Evolutionary conservation across 2,329 filamentous ascomycete genomes (phyloP), one percentile per base, ranked within the genome.

Genomic region (Coleophoma cylindrospora): DNA sequence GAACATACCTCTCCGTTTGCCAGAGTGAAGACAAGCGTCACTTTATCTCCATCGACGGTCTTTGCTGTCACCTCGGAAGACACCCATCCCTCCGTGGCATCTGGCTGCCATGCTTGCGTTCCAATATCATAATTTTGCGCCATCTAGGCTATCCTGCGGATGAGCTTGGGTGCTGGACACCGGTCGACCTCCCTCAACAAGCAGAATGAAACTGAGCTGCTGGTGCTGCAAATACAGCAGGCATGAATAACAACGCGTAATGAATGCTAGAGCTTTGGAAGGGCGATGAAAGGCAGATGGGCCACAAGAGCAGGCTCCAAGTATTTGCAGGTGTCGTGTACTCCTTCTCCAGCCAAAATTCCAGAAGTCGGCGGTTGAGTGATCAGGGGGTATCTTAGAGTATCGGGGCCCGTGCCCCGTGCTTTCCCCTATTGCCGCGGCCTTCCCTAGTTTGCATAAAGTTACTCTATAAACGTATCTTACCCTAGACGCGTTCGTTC

Each of bases 51-150:
- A 66, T 94, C 79, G 58, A 89, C 75, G 50, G 81, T 79, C 78
- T 94, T 96, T 72, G 88, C 86, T 68, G 87, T 79, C 62, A 99
- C 87, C 78, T 97, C 91, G 43, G 94, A 96, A 67, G 91, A 88
- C 70, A 99, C 84, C 92, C 94, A 99, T 74, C 94, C 94, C 73
- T 99, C 92, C 54, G 89, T 89, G 69, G 83, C 76, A 76, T 99
- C 94, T 63, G 94, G 91, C 81, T 97, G 94, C 94, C 94, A 99
- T 68, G 91, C 94, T 81, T 90, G 85, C 65, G 92, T 97, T 67
- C 92, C 94, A 67, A 96, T 83, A 79, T 97, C 91, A 75, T 95
- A 97, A 68, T 83, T 89, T 73, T 95, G 88, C 76, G 90, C 89
- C 91, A 96, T 95, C 52, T 59, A 55, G 57, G 55, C 61, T 47